A percentile compares a stretch with the other conserved stretches of the same genome.
Evolutionary conservation across 768 basidiomycete species (phyloP).

Genomic region (Leccinellum albellum): DNA sequence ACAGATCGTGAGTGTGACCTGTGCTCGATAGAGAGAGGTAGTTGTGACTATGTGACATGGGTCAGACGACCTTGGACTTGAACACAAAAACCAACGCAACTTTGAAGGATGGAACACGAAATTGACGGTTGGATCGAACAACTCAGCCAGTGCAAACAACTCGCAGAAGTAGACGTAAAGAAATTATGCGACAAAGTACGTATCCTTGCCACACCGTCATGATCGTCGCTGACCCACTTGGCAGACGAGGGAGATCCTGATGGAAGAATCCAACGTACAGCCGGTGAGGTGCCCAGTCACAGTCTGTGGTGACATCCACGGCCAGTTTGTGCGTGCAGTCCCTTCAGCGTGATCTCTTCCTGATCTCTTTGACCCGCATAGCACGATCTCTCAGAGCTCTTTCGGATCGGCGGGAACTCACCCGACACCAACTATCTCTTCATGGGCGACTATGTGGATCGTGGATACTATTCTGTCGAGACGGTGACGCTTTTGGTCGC

Average conservation of each 20-base stretch:
- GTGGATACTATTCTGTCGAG: constrained; percentile 99
- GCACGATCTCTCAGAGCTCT: constrained; percentile 99
- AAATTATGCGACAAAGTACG: constrained; percentile 95
- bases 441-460: constrained; percentile 99
- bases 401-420: constrained; percentile 97
- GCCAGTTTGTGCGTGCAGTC: constrained; percentile 87
- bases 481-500: constrained; percentile 97
- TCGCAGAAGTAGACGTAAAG: constrained; percentile 94
- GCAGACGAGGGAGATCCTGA: constrained; percentile 95
- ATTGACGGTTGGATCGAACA: constrained; percentile 97
- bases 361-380: constrained; percentile 38
- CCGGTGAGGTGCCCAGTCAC: constrained; percentile 98
- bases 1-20: constrained; percentile 28
- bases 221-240: constrained; percentile 17
- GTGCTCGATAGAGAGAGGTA: constrained; percentile 22
- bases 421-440: constrained; percentile 99
- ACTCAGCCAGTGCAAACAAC: constrained; percentile 94
- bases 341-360: constrained; percentile 16
- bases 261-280: constrained; percentile 99
- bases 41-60: constrained; percentile 29
- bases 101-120: constrained; percentile 55
- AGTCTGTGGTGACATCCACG: constrained; percentile 99
- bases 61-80: constrained; percentile 14
- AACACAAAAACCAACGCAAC: constrained; percentile 8
- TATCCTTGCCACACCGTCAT: neutral